A percentile compares a stretch with the other conserved stretches of the same genome.
Conservation (phyloP, 257 asterid genomes). For the Salvia miltiorrhiza region DNA sequence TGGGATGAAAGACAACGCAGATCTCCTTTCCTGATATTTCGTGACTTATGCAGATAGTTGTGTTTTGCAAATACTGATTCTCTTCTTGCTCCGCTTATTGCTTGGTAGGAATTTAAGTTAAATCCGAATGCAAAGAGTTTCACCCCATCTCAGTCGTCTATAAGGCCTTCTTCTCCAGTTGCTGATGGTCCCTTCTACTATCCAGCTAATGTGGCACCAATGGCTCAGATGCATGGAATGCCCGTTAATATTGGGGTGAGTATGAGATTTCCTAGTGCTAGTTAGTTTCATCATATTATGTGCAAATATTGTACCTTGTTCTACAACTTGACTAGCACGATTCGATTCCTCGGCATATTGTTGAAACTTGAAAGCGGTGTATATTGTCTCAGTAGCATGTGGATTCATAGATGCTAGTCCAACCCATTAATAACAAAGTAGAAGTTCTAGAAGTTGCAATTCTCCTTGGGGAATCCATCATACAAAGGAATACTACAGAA, state of each 20-base stretch:
- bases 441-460: not conserved
- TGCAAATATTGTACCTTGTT: slow-evolving; percentile 2
- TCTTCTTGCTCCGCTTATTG: slow-evolving; percentile 18
- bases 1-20: slow-evolving; percentile 15
- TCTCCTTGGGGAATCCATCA: not conserved
- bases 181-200: slow-evolving; percentile 82
- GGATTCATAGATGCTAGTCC: not conserved
- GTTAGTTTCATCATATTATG: slow-evolving; percentile 1
- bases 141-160: slow-evolving; percentile 61
- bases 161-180: slow-evolving; percentile 81
- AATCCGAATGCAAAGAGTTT: slow-evolving; percentile 91
- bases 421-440: not conserved
- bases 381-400: not conserved
- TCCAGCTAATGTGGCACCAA: slow-evolving; percentile 63
- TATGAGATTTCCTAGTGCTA: slow-evolving; percentile 14
- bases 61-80: slow-evolving; percentile 9
- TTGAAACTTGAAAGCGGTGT: not conserved
- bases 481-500: not conserved
- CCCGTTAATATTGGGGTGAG: slow-evolving; percentile 87
- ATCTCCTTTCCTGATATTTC: not conserved
- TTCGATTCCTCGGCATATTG: not conserved
- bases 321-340: not conserved
- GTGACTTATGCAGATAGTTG: not conserved
- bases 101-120: slow-evolving; percentile 75
- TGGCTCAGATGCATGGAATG: slow-evolving; percentile 82